Evolutionary conservation across 257 asterid genomes (phyloP), one percentile per base, ranked within the genome.

Genomic region (Schizonepeta tenuifolia): DNA sequence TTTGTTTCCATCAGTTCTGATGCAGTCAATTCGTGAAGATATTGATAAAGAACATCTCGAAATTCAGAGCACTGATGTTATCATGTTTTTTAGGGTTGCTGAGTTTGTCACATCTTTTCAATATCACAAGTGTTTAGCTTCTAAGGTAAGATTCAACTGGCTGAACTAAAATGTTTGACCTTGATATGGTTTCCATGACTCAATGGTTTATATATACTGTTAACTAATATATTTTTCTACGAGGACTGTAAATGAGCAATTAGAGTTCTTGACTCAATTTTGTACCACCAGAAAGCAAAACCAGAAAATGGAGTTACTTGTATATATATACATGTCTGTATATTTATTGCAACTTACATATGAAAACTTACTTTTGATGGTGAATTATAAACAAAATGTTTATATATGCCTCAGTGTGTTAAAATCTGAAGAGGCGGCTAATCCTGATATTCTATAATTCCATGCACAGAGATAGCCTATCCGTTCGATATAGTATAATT

Each of bases 1-100:
- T 82, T 68, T 46, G 51, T 61, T 49, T 51, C 60, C 43, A 21
- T 60, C 85, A 94, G 99, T 82, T 75, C 58, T 94, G 78, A 87
- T 89, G 95, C 90, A 85, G 89, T 89, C 99, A 15, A 79, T 94
- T 64, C 91, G 86, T 13, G 93, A 94, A 75, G 97, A 94, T 82
- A 88, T 94, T 76, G 95, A 83, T 7, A 87, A 86, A 83, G 99
- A 94, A 67, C 90, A 81, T 76, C 96, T 77, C 71, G 86, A 88
- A 56, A 63, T 94, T 78, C 92, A 90, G 74, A 87, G 82, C 77
- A 79, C 81, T 59, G 99, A 94, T 78, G 71, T 94, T 51, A 73
- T 88, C 65, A 76, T 80, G 55, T 94, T 91, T 84, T 91, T 94
- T 82, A 80, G 85, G 50, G 95, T 91, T 78, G 95, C 97, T 70